Conservation (phyloP, 148 eudicot species). For the Oxyria digyna region DNA sequence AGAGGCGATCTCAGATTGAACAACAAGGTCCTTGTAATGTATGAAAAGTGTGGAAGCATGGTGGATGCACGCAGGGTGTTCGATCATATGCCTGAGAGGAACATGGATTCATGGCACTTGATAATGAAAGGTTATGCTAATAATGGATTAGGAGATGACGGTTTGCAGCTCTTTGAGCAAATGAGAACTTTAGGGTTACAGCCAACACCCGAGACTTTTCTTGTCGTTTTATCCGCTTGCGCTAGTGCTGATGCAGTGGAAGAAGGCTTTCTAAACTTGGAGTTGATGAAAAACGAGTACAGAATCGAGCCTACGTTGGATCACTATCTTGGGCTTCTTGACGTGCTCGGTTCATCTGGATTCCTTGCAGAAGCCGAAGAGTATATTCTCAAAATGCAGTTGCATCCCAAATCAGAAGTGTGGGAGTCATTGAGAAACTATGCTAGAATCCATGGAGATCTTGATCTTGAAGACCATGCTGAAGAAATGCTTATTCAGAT, state of each 20-base stretch:
- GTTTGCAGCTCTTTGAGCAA: constrained; percentile 46
- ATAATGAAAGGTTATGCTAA: constrained; percentile 46
- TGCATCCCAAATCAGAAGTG: constrained; percentile 42
- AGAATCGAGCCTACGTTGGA: constrained; percentile 58
- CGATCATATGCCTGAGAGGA: constrained; percentile 63
- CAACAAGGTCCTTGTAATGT: constrained; percentile 54
- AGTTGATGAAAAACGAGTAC: constrained; percentile 53
- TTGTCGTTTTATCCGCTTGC: constrained; percentile 57
- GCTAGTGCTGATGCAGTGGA: constrained; percentile 81
- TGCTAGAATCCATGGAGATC: constrained; percentile 78
- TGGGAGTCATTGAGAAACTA: constrained; percentile 82
- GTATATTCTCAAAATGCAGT: constrained; percentile 47
- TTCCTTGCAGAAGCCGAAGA: constrained; percentile 62
- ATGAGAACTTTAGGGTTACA: constrained; percentile 46
- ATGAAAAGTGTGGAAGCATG: constrained; percentile 59
- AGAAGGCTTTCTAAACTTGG: constrained; percentile 64
- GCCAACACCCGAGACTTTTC: constrained; percentile 55
- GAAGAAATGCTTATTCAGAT: constrained; percentile 54
- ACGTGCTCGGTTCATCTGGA: constrained; percentile 69
- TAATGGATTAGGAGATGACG: constrained; percentile 64
- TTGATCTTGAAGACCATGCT: constrained; percentile 75
- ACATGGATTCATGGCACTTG: constrained; percentile 61
- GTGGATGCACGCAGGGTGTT: constrained; percentile 63
- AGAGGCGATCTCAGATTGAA: constrained; percentile 45
- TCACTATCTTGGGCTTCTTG: constrained; percentile 62